These are phyloP conservation scores for Sugiyamaella paludigena DNA, from an alignment of 1,139 yeast species.

Conservation along the genomic window DNA sequence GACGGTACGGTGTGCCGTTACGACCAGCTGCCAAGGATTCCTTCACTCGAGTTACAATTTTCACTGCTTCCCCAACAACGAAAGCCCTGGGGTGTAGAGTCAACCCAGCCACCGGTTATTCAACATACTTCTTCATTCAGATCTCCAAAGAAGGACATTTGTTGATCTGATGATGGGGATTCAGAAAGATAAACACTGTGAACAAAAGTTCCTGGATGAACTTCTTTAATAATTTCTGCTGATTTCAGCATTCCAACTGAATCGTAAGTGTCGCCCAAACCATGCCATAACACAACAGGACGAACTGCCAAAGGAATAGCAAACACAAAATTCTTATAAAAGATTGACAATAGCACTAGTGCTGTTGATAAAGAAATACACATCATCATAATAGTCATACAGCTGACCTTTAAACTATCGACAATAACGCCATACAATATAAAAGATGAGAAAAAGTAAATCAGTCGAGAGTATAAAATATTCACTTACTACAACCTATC, in stretches of 20 bases:
- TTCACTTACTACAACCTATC: too few species aligned
- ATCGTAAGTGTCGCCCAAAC: slow-evolving; percentile 73
- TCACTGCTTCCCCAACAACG: too few species aligned
- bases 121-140: slow-evolving; percentile 46
- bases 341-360: neutral
- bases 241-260: slow-evolving; percentile 57
- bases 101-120: too few species aligned
- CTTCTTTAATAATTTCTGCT: slow-evolving; percentile 43
- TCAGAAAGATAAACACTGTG: slow-evolving; percentile 53
- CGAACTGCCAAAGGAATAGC: slow-evolving; percentile 14
- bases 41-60: too few species aligned
- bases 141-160: slow-evolving; percentile 58
- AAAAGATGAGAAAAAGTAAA: too few species aligned
- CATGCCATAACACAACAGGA: slow-evolving; percentile 82
- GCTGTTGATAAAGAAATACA: neutral
- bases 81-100: too few species aligned
- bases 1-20: neutral
- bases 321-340: neutral
- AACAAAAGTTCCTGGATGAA: slow-evolving; percentile 52
- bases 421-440: too few species aligned
- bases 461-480: too few species aligned
- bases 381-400: neutral
- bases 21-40: neutral
- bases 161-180: slow-evolving; percentile 53
- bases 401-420: too few species aligned